A percentile compares a stretch with the other conserved stretches of the same genome.
phyloP scores from a whole-genome alignment of 441 rosid genomes.

The Populus hybrid region DNA sequence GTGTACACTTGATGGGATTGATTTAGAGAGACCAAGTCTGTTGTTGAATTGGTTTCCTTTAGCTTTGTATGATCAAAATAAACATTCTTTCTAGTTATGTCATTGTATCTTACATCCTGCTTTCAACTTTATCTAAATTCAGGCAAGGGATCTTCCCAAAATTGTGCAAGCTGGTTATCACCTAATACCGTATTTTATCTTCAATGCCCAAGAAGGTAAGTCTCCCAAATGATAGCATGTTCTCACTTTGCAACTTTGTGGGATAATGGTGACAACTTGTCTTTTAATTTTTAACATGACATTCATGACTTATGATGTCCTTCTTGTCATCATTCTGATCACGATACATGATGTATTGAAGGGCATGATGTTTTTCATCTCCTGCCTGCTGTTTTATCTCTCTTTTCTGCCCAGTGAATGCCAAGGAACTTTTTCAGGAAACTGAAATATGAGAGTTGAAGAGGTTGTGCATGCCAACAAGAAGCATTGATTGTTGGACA shows the following conservation, averaged over 20 bases:
- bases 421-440: background rate
- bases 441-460: background rate
- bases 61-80: background rate
- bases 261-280: background rate
- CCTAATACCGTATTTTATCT: conserved; percentile 83
- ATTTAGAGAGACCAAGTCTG: no score
- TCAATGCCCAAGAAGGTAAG: conserved; percentile 84
- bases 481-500: background rate
- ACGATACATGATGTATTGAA: background rate
- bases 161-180: conserved; percentile 76
- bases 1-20: background rate
- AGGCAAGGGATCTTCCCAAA: conserved; percentile 95
- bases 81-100: background rate
- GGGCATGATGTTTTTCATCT: background rate
- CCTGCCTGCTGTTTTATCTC: background rate
- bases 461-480: background rate
- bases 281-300: background rate
- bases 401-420: background rate
- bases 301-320: background rate
- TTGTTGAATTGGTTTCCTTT: no score
- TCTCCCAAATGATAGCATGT: conserved; percentile 8
- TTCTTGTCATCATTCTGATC: background rate
- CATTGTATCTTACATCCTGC: conserved; percentile 1
- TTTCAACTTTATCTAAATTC: conserved; percentile 23
- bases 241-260: background rate